Evolutionary conservation across 352 stramenopile species (phyloP).

Genomic region (Phytophthora podocarpi): DNA sequence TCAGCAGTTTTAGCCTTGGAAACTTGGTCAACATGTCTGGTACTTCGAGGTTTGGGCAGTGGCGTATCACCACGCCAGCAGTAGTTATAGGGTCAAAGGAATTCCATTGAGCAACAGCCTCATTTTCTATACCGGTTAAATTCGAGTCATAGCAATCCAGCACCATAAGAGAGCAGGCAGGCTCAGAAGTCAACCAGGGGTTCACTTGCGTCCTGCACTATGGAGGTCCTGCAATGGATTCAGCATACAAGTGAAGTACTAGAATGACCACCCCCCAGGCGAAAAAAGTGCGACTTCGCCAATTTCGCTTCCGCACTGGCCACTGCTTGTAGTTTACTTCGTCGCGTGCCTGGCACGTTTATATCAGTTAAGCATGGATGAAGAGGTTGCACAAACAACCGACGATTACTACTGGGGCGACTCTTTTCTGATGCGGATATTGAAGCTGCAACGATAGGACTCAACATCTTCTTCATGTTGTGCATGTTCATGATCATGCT

Average conservation of each 20-base stretch:
- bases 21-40: slow-evolving; percentile 31
- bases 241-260: slow-evolving; percentile 23
- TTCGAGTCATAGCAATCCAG: slow-evolving; percentile 25
- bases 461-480: slow-evolving; percentile 38
- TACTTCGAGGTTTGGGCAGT: slow-evolving; percentile 46
- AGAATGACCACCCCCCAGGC: slow-evolving; percentile 30
- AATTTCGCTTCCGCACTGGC: too few relatives aligned
- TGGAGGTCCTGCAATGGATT: not conserved
- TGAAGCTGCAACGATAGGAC: not conserved
- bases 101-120: slow-evolving; percentile 25
- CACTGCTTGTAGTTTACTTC: not conserved
- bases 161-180: slow-evolving; percentile 33
- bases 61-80: slow-evolving; percentile 37
- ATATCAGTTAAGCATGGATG: too few relatives aligned
- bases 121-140: not conserved
- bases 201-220: slow-evolving; percentile 35
- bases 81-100: slow-evolving; percentile 14
- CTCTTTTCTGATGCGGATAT: too few relatives aligned
- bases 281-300: slow-evolving; percentile 17
- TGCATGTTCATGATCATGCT: slow-evolving; percentile 38
- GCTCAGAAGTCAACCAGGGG: slow-evolving; percentile 27
- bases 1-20: slow-evolving; percentile 34
- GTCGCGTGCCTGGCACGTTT: too few relatives aligned
- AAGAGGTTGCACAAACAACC: too few relatives aligned
- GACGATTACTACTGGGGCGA: too few relatives aligned